phyloP scores from a whole-genome alignment of 768 basidiomycete genomes.

The Lactarius akahatsu region DNA sequence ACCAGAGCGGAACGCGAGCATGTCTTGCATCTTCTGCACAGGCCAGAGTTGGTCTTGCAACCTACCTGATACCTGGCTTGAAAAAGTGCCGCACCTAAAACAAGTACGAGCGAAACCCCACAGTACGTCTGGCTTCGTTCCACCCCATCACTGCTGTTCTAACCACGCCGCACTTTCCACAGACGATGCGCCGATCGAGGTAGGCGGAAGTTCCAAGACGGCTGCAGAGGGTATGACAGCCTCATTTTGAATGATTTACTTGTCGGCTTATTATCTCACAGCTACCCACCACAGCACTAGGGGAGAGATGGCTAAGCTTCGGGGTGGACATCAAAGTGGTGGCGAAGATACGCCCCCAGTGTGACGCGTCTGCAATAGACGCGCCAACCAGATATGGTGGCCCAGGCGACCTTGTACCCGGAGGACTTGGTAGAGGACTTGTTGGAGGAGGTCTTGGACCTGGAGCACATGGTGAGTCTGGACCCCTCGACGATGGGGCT shows the following conservation, averaged over 20 bases:
- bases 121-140: not conserved
- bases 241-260: not conserved
- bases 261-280: not conserved
- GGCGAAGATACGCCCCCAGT: not conserved
- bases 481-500: no score
- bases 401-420: not conserved
- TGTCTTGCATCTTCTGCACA: not conserved
- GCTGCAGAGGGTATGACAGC: not conserved
- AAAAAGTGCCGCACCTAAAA: not conserved
- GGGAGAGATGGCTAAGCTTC: not conserved
- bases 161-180: not conserved
- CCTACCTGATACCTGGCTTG: not conserved
- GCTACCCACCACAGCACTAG: not conserved
- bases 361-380: not conserved
- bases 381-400: not conserved
- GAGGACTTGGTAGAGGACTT: no score
- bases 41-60: not conserved
- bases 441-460: no score
- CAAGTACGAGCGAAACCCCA: not conserved
- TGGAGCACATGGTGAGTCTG: no score
- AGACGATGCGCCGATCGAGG: not conserved
- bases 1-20: not conserved
- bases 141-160: not conserved
- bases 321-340: not conserved
- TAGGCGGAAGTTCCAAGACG: not conserved